These are phyloP conservation scores for Basipetospora chlamydospora DNA, from an alignment of 2,329 filamentous ascomycete species.

Conservation along the genomic window DNA sequence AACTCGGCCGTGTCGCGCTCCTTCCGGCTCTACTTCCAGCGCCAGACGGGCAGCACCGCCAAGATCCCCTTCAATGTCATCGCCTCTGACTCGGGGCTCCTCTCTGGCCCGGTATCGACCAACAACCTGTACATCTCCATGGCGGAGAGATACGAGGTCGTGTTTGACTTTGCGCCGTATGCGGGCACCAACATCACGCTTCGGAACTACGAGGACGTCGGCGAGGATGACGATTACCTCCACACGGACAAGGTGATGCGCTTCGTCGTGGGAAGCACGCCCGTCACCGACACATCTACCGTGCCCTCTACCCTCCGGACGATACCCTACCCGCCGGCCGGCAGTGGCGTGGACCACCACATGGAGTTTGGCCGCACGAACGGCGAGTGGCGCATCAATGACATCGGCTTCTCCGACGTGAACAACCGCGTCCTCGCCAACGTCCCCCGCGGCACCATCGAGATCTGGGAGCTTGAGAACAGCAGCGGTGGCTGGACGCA, in stretches of 20 bases:
- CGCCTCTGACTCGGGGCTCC: slow-evolving; percentile 37
- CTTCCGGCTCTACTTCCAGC: slow-evolving; percentile 31
- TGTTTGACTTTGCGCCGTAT: slow-evolving; percentile 38
- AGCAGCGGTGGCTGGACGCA: slow-evolving; percentile 34
- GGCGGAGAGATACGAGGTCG: slow-evolving; percentile 43
- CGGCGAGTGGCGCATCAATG: slow-evolving; percentile 36
- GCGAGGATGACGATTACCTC: slow-evolving; percentile 31
- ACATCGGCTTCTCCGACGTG: slow-evolving; percentile 29
- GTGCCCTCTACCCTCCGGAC: slow-evolving; percentile 20
- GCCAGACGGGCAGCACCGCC: slow-evolving; percentile 14
- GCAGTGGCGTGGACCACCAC: slow-evolving; percentile 22
- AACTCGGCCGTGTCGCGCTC: slow-evolving; percentile 32
- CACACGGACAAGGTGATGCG: slow-evolving; percentile 37
- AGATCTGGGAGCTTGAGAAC: slow-evolving; percentile 37
- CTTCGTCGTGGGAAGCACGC: slow-evolving; percentile 28
- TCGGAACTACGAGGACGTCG: slow-evolving; percentile 14
- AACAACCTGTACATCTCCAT: slow-evolving; percentile 31
- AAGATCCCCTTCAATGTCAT: slow-evolving; percentile 36
- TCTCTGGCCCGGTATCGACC: slow-evolving; percentile 26
- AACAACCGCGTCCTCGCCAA: slow-evolving; percentile 32
- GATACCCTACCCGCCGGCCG: slow-evolving; percentile 22
- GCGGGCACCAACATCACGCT: slow-evolving; percentile 31
- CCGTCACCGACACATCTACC: slow-evolving; percentile 19
- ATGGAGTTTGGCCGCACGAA: slow-evolving; percentile 30
- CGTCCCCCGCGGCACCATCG: slow-evolving; percentile 28